These are phyloP conservation scores for Allodekkera sacchari DNA, from an alignment of 805 yeast species.

Conservation along the genomic window DNA sequence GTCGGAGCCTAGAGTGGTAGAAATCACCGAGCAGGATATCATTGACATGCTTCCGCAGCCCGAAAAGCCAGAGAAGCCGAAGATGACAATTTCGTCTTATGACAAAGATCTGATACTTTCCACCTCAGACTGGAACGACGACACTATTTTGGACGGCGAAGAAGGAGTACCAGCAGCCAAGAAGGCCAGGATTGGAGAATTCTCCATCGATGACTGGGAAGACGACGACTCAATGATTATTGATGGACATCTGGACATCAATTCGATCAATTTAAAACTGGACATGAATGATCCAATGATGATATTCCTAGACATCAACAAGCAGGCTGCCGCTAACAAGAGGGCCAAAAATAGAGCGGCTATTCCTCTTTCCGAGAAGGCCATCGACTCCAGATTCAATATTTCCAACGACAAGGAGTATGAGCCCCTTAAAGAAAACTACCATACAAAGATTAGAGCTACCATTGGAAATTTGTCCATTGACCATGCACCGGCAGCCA, in stretches of 20 bases:
- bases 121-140: conserved; percentile 74
- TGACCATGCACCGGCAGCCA: conserved; percentile 87
- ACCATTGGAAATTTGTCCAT: conserved; percentile 85
- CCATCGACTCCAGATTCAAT: conserved; percentile 56
- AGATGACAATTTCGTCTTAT: conserved; percentile 29
- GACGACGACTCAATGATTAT: conserved; percentile 68
- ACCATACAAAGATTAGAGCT: conserved; percentile 85
- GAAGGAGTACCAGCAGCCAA: conserved; percentile 14
- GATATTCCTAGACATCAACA: conserved; percentile 47
- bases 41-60: conserved; percentile 9
- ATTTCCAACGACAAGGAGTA: conserved; percentile 86
- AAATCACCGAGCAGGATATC: conserved; percentile 23
- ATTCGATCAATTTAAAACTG: conserved; percentile 35
- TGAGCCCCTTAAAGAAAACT: conserved; percentile 72
- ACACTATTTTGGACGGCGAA: conserved; percentile 45
- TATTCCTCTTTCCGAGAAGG: conserved; percentile 47
- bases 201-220: conserved; percentile 36
- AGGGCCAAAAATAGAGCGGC: conserved; percentile 20
- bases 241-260: conserved; percentile 47
- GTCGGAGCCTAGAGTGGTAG: conserved; percentile 13
- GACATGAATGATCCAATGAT: conserved; percentile 86
- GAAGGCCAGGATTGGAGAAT: conserved; percentile 21
- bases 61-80: conserved; percentile 11
- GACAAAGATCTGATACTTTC: conserved; percentile 55
- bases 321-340: conserved; percentile 8